Conservation (phyloP, 352 stramenopile genomes). For the Globisporangium orthogonon region DNA sequence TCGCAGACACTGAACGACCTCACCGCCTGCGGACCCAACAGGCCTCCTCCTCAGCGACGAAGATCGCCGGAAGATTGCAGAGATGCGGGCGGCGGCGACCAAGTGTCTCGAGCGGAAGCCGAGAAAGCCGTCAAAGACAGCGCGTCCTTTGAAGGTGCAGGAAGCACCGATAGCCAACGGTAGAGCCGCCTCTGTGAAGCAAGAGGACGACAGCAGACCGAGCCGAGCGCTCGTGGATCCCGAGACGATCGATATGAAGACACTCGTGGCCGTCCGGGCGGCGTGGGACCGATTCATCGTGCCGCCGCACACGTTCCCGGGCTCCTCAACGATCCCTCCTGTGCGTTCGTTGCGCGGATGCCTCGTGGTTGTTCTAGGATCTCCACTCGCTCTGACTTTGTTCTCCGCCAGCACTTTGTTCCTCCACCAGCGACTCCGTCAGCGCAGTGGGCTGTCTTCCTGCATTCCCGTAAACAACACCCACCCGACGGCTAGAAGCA, state of each 20-base stretch:
- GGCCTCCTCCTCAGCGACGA: constrained; percentile 5
- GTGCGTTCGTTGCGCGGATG: constrained; percentile 5
- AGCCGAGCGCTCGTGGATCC: constrained; percentile 16
- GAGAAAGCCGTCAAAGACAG: not conserved
- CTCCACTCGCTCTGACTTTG: not conserved
- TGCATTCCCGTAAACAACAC: not conserved
- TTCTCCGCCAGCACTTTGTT: constrained; percentile 9
- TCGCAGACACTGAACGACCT: no score
- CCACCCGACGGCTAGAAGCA: no score
- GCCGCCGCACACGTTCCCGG: constrained; percentile 7
- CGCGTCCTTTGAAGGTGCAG: not conserved
- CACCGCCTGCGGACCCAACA: not conserved
- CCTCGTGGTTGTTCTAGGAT: no score
- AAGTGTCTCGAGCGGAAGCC: constrained; percentile 3
- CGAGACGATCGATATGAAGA: constrained; percentile 26
- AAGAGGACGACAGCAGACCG: not conserved
- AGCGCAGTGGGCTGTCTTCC: constrained; percentile 6
- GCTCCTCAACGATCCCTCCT: constrained; percentile 25
- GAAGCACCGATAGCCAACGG: not conserved
- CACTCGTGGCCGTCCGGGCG: constrained; percentile 17
- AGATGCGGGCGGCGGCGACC: constrained; percentile 1
- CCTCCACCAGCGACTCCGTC: constrained; percentile 7
- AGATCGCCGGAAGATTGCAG: constrained; percentile 1
- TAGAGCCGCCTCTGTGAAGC: not conserved
- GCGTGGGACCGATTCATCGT: constrained; percentile 23